A percentile compares a stretch with the other conserved stretches of the same genome.
Conservation (phyloP, 2,329 filamentous ascomycete genomes). For the Blumeria hordei region DNA sequence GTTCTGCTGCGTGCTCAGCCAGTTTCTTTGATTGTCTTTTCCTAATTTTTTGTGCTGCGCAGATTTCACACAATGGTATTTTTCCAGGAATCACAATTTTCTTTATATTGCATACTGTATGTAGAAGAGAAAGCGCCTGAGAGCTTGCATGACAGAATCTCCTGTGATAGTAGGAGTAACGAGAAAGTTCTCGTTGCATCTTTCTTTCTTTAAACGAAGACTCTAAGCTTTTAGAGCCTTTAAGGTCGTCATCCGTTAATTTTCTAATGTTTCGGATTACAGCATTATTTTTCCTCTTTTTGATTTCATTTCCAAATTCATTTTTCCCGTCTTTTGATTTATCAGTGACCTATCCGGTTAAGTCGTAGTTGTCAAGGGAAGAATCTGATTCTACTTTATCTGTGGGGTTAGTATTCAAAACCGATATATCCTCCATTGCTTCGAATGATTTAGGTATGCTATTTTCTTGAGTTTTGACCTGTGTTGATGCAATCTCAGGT, state of each 20-base stretch:
- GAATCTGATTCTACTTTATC: not conserved
- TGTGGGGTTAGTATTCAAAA: not conserved
- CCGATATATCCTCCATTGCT: not conserved
- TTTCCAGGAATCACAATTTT: constrained; percentile 1
- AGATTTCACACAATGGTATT: not conserved
- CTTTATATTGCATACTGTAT: not conserved
- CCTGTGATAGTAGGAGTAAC: not conserved
- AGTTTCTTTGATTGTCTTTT: constrained; percentile 1
- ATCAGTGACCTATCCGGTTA: not conserved
- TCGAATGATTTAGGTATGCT: not conserved
- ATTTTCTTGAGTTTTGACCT: not conserved
- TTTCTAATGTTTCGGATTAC: not conserved
- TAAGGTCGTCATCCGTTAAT: not conserved
- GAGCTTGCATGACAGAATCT: not conserved
- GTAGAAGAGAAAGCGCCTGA: not conserved
- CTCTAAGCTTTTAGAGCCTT: not conserved
- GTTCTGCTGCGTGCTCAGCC: not conserved
- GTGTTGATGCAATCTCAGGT: not conserved
- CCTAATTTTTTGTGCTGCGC: constrained; percentile 1
- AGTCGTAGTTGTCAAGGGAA: not conserved
- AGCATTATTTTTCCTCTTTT: not conserved
- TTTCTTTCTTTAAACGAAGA: not conserved
- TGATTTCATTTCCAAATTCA: not conserved
- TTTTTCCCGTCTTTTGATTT: not conserved
- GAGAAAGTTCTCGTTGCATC: not conserved